Percentiles rank a stretch among this genome's conserved stretches.
These are phyloP conservation scores for Lentinula detonsa DNA, from an alignment of 768 basidiomycete species.

Conservation along the genomic window DNA sequence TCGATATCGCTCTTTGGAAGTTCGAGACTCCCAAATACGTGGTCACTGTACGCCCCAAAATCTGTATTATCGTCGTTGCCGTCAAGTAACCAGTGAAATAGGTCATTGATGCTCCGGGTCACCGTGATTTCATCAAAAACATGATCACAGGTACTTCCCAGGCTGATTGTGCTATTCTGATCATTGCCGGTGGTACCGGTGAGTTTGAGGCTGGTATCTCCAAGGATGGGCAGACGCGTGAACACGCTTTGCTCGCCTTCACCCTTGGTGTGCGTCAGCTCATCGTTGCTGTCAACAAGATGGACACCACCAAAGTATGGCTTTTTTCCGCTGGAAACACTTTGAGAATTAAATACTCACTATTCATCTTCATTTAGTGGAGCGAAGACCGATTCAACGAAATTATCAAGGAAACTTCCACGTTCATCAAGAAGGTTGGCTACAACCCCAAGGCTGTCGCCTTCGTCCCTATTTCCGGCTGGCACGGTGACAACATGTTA, in stretches of 20 bases:
- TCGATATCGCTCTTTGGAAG: slow-evolving; percentile 99
- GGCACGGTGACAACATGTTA: slow-evolving; percentile 99
- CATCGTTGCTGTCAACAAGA: slow-evolving; percentile 99
- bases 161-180: slow-evolving; percentile 99
- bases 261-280: slow-evolving; percentile 99
- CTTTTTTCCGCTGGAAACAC: too few species aligned
- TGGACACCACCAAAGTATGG: slow-evolving; percentile 96
- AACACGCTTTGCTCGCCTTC: slow-evolving; percentile 99
- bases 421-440: slow-evolving; percentile 99
- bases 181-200: slow-evolving; percentile 98
- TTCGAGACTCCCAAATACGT: slow-evolving; percentile 98
- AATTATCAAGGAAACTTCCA: slow-evolving; percentile 96
- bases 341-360: neutral
- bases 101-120: slow-evolving; percentile 99
- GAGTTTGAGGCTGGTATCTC: slow-evolving; percentile 99
- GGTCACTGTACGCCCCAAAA: slow-evolving; percentile 66
- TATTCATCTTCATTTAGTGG: slow-evolving; percentile 55
- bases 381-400: slow-evolving; percentile 99
- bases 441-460: slow-evolving; percentile 99
- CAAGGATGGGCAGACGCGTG: slow-evolving; percentile 99
- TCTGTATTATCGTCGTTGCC: slow-evolving; percentile 4
- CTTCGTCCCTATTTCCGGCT: slow-evolving; percentile 99
- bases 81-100: slow-evolving; percentile 23
- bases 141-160: slow-evolving; percentile 99
- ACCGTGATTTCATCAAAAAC: slow-evolving; percentile 99